Evolutionary conservation across 2,329 filamentous ascomycete genomes (phyloP).

Genomic region (Geoglossum cookeanum): DNA sequence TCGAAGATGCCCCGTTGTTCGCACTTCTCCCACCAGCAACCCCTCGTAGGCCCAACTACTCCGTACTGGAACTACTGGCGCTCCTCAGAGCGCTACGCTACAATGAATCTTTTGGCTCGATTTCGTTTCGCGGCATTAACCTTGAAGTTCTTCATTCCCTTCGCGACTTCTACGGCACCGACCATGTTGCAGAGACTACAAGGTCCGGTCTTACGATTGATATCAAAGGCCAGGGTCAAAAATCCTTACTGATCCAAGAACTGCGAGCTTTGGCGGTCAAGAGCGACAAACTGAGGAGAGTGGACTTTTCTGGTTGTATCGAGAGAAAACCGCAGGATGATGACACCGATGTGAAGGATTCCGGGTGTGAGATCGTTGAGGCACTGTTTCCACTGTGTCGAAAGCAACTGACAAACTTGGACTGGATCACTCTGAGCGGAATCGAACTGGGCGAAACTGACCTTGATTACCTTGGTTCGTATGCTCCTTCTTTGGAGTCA

Average conservation of each 20-base stretch:
- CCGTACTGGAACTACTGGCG: slow-evolving; percentile 42
- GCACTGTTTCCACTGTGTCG: slow-evolving; percentile 49
- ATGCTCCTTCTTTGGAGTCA: not conserved
- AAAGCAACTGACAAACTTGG: slow-evolving; percentile 46
- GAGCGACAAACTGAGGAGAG: slow-evolving; percentile 38
- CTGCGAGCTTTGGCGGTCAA: slow-evolving; percentile 47
- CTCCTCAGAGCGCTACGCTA: slow-evolving; percentile 51
- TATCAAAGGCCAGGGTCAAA: slow-evolving; percentile 31
- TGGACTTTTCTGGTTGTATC: slow-evolving; percentile 47
- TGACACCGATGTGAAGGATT: slow-evolving; percentile 29
- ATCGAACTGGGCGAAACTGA: slow-evolving; percentile 53
- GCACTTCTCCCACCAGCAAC: slow-evolving; percentile 38
- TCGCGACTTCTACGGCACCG: slow-evolving; percentile 38
- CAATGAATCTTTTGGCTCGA: slow-evolving; percentile 47
- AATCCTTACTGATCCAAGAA: slow-evolving; percentile 47
- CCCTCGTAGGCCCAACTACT: slow-evolving; percentile 33
- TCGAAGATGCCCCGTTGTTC: slow-evolving; percentile 49
- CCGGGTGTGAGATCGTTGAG: slow-evolving; percentile 49
- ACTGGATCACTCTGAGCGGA: slow-evolving; percentile 50
- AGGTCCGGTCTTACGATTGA: slow-evolving; percentile 37
- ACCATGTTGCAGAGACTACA: slow-evolving; percentile 41
- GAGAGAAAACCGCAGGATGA: slow-evolving; percentile 34
- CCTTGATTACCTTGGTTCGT: slow-evolving; percentile 31
- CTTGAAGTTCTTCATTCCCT: slow-evolving; percentile 45
- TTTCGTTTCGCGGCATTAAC: slow-evolving; percentile 46